Evolutionary conservation across 495 filamentous ascomycete genomes (phyloP), one percentile per base, ranked within the genome.

Genomic region (Aeminium ludgeri): DNA sequence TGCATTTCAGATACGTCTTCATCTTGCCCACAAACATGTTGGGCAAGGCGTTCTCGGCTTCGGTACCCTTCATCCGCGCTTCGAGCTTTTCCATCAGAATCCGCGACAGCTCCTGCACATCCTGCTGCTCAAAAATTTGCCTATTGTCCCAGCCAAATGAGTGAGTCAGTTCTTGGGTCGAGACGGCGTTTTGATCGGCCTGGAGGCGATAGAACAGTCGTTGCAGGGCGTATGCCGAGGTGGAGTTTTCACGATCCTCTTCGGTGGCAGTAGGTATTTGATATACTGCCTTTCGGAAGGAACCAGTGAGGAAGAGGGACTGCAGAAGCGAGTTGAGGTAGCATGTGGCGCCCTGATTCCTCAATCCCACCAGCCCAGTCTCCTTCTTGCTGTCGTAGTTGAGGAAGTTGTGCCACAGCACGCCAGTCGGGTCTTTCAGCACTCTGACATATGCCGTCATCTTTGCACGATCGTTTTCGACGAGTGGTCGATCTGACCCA

Each of bases 301-400:
- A 74, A 60, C 93, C 95, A 36, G 89, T 99, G 58, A 99, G 95
- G 57, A 86, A 99, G 23, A 99, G 61, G 6, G 89, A 96, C 59
- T 99, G 89, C 23, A 99, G 63, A 8, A 99, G 76, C 1, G 89
- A 99, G 60, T 99, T 99, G 16, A 99, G 68, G 56, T 99, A 99
- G 63, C 89, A 99, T 6, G 89, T 99, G 16, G 89, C 89, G 43
- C 89, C 89, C 59, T 99, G 89, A 53, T 99, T 99, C 55, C 86
- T 89, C 31, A 99, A 65, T 18, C 89, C 89, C 31, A 99, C 89
- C 69, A 83, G 94, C 32, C 86, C 89, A 10, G 89, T 99, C 63
- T 93, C 86, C 56, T 87, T 92, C 64, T 95, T 99, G 13, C 91
- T 96, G 54, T 99, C 89, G 53, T 97, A 97, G 64, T 95, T 91